Percentiles rank a stretch among this genome's conserved stretches.
phyloP scores from a whole-genome alignment of 495 filamentous ascomycete species.

The Penicillium coffeae region DNA sequence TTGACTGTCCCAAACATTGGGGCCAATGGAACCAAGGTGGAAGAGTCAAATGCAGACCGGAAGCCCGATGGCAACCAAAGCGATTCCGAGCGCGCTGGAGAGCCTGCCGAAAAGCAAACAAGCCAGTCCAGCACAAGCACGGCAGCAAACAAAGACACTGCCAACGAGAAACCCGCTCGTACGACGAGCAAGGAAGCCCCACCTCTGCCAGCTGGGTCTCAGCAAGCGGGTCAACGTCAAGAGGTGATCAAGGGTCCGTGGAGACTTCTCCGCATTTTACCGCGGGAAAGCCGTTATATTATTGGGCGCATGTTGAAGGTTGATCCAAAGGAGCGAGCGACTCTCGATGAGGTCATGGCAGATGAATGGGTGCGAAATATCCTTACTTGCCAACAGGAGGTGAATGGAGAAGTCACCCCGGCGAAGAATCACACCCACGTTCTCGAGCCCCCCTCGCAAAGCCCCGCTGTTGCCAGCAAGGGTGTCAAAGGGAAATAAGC shows the following conservation, averaged over 20 bases:
- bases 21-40: background rate
- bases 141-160: constrained; percentile 1
- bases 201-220: constrained; percentile 30
- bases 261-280: constrained; percentile 86
- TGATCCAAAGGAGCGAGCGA: constrained; percentile 78
- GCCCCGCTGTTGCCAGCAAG: constrained; percentile 42
- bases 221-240: constrained; percentile 43
- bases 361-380: constrained; percentile 87
- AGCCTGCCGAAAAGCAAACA: constrained; percentile 21
- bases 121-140: constrained; percentile 22
- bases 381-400: constrained; percentile 59
- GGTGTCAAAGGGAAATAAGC: constrained; percentile 31
- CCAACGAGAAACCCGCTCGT: constrained; percentile 22
- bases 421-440: constrained; percentile 60
- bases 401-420: constrained; percentile 49
- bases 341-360: constrained; percentile 74
- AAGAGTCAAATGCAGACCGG: constrained; percentile 10
- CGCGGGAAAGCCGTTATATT: constrained; percentile 83
- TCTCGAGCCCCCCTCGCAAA: constrained; percentile 53
- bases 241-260: constrained; percentile 90
- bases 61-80: constrained; percentile 6
- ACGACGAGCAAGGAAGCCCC: constrained; percentile 52
- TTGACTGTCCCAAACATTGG: constrained; percentile 2
- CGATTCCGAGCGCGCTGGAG: constrained; percentile 16
- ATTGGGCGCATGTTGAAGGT: constrained; percentile 92